Evolutionary conservation across 352 stramenopile genomes (phyloP).

Genomic region (Phytophthora fragariaefolia): DNA sequence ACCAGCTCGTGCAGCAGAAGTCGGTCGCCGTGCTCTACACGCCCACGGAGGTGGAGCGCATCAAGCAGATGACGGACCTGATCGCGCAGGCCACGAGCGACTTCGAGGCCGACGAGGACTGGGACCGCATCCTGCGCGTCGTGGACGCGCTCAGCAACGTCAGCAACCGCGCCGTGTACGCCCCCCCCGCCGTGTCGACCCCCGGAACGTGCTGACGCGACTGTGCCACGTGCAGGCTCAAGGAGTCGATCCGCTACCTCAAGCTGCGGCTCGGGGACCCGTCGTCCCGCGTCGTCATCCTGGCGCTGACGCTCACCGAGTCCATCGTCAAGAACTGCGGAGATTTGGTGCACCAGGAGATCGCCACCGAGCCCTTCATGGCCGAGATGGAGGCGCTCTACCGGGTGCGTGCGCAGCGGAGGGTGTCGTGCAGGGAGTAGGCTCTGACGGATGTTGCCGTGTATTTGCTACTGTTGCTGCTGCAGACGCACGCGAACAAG

Average conservation of each 20-base stretch:
- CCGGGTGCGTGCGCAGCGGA: slow-evolving; percentile 46
- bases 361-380: slow-evolving; percentile 76
- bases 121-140: slow-evolving; percentile 75
- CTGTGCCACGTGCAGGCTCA: slow-evolving; percentile 46
- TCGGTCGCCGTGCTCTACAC: slow-evolving; percentile 78
- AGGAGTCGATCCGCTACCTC: slow-evolving; percentile 78
- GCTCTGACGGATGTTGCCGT: neutral
- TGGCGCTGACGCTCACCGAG: slow-evolving; percentile 73
- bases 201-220: neutral
- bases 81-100: slow-evolving; percentile 75
- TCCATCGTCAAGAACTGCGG: slow-evolving; percentile 83
- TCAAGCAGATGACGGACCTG: slow-evolving; percentile 76
- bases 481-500: slow-evolving; percentile 65
- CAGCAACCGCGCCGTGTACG: slow-evolving; percentile 66
- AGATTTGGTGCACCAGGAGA: slow-evolving; percentile 70
- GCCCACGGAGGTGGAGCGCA: slow-evolving; percentile 73
- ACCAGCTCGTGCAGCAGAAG: slow-evolving; percentile 84
- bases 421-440: slow-evolving; percentile 23
- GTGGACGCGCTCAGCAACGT: slow-evolving; percentile 78
- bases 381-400: slow-evolving; percentile 75
- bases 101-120: slow-evolving; percentile 75
- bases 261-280: slow-evolving; percentile 71
- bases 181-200: neutral
- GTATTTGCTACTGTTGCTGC: neutral
- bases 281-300: slow-evolving; percentile 65